Evolutionary conservation across 768 basidiomycete species (phyloP).

Genomic region (Panellus pusillus): DNA sequence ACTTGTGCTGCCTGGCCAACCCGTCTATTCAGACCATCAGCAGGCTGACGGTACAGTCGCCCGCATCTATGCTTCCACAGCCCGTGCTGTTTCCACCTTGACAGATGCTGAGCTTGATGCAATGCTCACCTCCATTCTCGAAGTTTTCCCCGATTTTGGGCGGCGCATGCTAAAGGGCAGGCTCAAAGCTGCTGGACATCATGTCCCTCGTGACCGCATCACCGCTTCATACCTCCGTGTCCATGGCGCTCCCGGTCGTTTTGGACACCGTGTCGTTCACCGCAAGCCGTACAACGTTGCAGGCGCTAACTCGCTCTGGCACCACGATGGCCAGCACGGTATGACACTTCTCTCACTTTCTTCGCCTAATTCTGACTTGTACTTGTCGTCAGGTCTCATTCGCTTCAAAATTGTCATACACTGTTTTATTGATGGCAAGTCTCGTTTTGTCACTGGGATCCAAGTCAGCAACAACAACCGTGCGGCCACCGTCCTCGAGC

Average conservation of each 20-base stretch:
- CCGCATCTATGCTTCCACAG: not conserved
- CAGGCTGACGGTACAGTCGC: not conserved
- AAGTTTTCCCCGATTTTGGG: conserved; percentile 28
- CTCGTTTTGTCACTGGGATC: conserved; percentile 35
- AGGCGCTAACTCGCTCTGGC: conserved; percentile 38
- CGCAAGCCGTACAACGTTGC: conserved; percentile 32
- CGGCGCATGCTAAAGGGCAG: conserved; percentile 26
- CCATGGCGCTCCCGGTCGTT: conserved; percentile 22
- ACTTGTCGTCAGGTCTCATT: conserved; percentile 29
- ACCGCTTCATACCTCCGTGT: conserved; percentile 20
- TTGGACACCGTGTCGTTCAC: conserved; percentile 27
- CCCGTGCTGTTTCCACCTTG: conserved; percentile 16
- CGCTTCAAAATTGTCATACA: conserved; percentile 32
- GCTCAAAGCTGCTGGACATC: conserved; percentile 22
- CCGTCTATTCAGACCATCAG: conserved; percentile 3
- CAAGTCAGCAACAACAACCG: conserved; percentile 40
- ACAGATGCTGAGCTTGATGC: conserved; percentile 27
- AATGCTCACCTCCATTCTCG: conserved; percentile 21
- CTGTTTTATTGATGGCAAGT: conserved; percentile 41
- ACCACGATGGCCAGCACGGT: conserved; percentile 41
- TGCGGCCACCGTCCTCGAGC: conserved; percentile 35
- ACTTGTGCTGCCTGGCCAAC: conserved; percentile 5
- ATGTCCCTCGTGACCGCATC: conserved; percentile 22
- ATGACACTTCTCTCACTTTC: not conserved
- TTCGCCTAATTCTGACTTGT: no score